Evolutionary conservation across 768 basidiomycete genomes (phyloP).

Genomic region (Hygrocybe punicea): DNA sequence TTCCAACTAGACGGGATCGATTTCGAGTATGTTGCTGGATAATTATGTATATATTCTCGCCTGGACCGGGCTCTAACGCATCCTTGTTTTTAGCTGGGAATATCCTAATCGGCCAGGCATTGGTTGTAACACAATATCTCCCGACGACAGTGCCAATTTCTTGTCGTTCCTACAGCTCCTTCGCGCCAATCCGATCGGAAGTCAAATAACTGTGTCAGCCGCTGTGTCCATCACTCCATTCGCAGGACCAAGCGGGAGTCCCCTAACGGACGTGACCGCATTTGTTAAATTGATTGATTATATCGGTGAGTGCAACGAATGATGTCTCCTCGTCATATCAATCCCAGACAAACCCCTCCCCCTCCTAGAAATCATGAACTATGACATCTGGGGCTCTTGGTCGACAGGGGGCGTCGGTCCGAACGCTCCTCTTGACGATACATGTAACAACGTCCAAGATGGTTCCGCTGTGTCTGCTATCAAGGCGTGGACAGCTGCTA

Average conservation of each 20-base stretch:
- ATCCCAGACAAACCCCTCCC: not conserved
- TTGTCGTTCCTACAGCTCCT: slow-evolving; percentile 64
- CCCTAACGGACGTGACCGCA: slow-evolving; percentile 52
- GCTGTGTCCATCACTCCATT: slow-evolving; percentile 26
- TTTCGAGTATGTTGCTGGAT: slow-evolving; percentile 45
- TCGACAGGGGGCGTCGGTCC: slow-evolving; percentile 58
- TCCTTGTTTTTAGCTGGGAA: slow-evolving; percentile 57
- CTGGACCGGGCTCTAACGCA: not conserved
- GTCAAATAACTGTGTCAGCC: slow-evolving; percentile 47
- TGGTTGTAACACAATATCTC: slow-evolving; percentile 53
- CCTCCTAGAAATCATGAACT: slow-evolving; percentile 52
- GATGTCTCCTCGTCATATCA: not conserved
- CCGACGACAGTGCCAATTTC: slow-evolving; percentile 60
- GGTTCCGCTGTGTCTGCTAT: slow-evolving; percentile 80
- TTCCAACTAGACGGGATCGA: slow-evolving; percentile 61
- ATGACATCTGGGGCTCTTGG: slow-evolving; percentile 59
- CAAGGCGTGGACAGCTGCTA: slow-evolving; percentile 68
- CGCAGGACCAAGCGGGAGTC: slow-evolving; percentile 43
- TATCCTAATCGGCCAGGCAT: slow-evolving; percentile 59
- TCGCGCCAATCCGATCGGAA: slow-evolving; percentile 43
- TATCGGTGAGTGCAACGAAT: slow-evolving; percentile 21
- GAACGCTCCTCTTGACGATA: slow-evolving; percentile 79
- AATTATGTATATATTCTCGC: not conserved
- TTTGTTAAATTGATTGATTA: slow-evolving; percentile 55
- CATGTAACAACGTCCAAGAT: slow-evolving; percentile 56